Conservation (phyloP, 179 eudicot species). For the Gypsophila paniculata region DNA sequence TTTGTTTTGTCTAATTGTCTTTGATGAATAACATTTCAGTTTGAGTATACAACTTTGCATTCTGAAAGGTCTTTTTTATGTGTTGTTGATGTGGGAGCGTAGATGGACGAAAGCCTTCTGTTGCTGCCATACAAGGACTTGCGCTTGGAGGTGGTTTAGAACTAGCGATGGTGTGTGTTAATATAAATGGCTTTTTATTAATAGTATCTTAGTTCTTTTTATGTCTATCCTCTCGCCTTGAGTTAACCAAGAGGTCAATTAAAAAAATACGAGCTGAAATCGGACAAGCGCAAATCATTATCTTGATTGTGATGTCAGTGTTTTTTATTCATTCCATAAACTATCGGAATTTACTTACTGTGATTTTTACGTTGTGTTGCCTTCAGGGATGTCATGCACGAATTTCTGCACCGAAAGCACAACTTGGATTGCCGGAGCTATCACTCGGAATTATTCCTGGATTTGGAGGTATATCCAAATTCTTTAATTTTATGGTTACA, state of each 20-base stretch:
- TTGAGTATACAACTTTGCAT: neutral
- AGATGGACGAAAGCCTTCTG: constrained; percentile 83
- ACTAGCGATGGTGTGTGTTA: constrained; percentile 71
- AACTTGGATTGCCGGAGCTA: constrained; percentile 82
- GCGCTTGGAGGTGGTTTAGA: constrained; percentile 99
- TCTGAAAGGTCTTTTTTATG: neutral
- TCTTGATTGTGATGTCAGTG: no score
- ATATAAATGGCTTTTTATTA: neutral
- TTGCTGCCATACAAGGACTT: constrained; percentile 90
- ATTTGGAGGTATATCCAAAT: constrained; percentile 49
- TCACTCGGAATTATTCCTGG: constrained; percentile 90
- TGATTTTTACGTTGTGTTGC: no score
- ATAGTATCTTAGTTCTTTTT: neutral
- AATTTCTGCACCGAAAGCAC: constrained; percentile 67
- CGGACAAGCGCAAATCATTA: neutral
- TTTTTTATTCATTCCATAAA: no score
- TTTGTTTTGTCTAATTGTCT: neutral
- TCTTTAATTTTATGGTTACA: neutral
- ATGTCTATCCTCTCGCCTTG: neutral
- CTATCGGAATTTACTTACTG: no score
- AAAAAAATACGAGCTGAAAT: neutral
- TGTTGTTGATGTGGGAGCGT: constrained; percentile 10
- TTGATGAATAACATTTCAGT: constrained; percentile 7
- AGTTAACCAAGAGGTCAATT: neutral
- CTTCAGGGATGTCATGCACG: constrained; percentile 87